Conservation (phyloP, 1,284 basidiomycete species). For the Ustilago sp. region DNA sequence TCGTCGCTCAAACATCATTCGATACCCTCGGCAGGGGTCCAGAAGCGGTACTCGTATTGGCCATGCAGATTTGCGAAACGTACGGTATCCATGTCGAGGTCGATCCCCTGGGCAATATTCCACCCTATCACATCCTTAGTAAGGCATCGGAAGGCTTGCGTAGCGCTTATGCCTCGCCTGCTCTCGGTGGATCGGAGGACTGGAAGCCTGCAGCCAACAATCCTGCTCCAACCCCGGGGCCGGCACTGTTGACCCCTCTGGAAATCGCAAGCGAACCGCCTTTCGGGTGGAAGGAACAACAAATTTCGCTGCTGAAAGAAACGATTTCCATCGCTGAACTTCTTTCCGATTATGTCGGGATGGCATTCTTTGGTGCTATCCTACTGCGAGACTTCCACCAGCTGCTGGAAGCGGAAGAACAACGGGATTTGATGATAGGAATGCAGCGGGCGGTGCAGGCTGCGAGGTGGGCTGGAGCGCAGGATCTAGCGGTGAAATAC, state of each 20-base stretch:
- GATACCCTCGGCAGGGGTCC: conserved; percentile 40
- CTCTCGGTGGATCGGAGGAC: conserved; percentile 21
- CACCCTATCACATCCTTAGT: conserved; percentile 57
- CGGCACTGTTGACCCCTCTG: conserved; percentile 29
- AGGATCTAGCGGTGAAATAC: conserved; percentile 62
- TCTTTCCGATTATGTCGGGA: conserved; percentile 78
- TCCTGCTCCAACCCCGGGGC: neutral
- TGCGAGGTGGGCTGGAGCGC: conserved; percentile 54
- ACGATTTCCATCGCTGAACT: conserved; percentile 89
- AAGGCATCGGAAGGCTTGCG: conserved; percentile 46
- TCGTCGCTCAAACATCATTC: conserved; percentile 44
- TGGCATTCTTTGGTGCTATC: conserved; percentile 50
- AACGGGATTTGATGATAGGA: conserved; percentile 55
- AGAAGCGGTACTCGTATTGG: conserved; percentile 65
- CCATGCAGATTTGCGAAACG: conserved; percentile 64
- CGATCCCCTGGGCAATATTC: conserved; percentile 53
- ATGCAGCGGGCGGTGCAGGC: conserved; percentile 64
- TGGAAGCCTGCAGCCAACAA: conserved; percentile 22
- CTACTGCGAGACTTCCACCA: conserved; percentile 51
- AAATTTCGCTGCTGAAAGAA: conserved; percentile 89
- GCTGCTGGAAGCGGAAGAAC: conserved; percentile 57
- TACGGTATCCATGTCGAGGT: conserved; percentile 65
- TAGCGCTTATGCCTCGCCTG: conserved; percentile 50
- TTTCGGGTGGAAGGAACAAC: conserved; percentile 93
- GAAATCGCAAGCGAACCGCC: conserved; percentile 49